These are phyloP conservation scores for Calcarisporium arbuscula DNA, from an alignment of 2,329 filamentous ascomycete genomes.

Conservation along the genomic window DNA sequence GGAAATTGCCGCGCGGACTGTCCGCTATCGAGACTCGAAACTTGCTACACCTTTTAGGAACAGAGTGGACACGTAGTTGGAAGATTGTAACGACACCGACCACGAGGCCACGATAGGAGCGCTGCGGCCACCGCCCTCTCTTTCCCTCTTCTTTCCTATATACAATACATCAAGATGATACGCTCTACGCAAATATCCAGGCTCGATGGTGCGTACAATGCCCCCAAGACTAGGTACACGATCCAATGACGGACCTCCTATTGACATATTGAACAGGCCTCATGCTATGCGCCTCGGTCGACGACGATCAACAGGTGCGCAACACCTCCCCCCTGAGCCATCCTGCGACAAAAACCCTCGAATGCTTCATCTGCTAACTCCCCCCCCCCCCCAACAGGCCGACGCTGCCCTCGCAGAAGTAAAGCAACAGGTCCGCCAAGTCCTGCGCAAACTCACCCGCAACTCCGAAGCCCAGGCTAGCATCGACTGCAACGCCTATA, in stretches of 20 bases:
- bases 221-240: neutral
- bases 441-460: constrained; percentile 80
- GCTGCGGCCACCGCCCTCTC: too few species aligned
- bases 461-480: constrained; percentile 86
- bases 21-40: neutral
- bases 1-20: neutral
- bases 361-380: neutral
- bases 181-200: constrained; percentile 89
- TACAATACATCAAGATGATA: constrained; percentile 54
- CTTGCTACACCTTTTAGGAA: neutral
- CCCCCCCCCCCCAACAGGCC: constrained; percentile 30
- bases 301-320: constrained; percentile 73
- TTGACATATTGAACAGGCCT: constrained; percentile 55
- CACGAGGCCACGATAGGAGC: too few species aligned
- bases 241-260: neutral
- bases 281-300: constrained; percentile 89
- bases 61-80: constrained; percentile 19
- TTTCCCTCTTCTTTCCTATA: constrained; percentile 2
- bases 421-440: constrained; percentile 84
- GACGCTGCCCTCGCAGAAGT: constrained; percentile 76
- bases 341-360: neutral
- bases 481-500: constrained; percentile 79
- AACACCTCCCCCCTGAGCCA: constrained; percentile 2
- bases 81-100: constrained; percentile 10
- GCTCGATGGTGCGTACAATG: constrained; percentile 69